Base-by-base conservation (phyloP, 2,329 filamentous ascomycete species). In the Verticillium dahliae region DNA sequence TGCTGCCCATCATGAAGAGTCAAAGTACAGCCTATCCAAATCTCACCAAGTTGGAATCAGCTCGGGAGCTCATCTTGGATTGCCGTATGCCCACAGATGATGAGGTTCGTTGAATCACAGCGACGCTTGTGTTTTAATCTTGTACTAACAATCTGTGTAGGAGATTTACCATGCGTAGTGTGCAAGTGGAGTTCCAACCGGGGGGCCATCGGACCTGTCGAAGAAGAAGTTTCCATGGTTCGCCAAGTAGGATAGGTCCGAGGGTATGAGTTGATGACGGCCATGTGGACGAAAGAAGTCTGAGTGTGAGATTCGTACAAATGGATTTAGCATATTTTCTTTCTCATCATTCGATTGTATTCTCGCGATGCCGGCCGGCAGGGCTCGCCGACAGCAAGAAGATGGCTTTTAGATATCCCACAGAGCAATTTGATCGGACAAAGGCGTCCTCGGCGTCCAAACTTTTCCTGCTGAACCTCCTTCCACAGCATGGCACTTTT, bases 1-100 rank as follows among this genome's bases (percentile, higher is more conserved):
- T 98, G 60, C 81, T 97, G 63, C 90, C 91, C 2, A 88, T 99
- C 60, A 96, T 97, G 84, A 90, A 89, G 75, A 97, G 94, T 69
- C 93, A 98, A 75, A 90, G 90, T 60, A 87, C 87, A 57, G 88
- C 92, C 5, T 97, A 97, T 69, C 85, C 86, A 33, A 89, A 88
- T 64, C 78, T 94, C 64, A 78, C 80, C 38, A 87, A 83, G 69
- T 88, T 90, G 68, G 89, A 94, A 62, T 81, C 84, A 60, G 85
- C 90, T 4, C 83, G 88, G 68, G 87, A 90, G 68, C 74, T 97
- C 69, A 86, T 97, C 61, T 76, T 97, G 65, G 91, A 96, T 69
- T 90, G 90, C 67, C 87, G 88, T 69, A 89, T 97, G 77, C 82
- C 87, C 55, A 89, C 87, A 61, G 92, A 97, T 75, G 92, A 96